These are phyloP conservation scores for Phoma herbarum DNA, from an alignment of 2,329 filamentous ascomycete species.

Conservation along the genomic window DNA sequence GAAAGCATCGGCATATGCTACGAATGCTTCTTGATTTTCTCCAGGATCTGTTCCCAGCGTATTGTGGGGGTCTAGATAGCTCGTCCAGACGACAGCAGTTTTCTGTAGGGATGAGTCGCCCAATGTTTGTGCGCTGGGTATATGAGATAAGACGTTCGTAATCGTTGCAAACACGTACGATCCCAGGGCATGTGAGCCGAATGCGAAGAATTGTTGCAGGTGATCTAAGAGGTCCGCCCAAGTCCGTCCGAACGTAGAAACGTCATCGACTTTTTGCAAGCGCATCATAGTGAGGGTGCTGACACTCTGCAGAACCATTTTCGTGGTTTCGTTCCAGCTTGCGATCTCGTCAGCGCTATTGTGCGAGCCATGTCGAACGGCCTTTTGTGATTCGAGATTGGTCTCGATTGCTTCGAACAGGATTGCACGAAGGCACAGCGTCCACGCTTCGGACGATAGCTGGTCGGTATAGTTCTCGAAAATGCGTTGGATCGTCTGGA, in stretches of 20 bases:
- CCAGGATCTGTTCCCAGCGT: constrained; percentile 33
- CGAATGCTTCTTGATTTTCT: constrained; percentile 79
- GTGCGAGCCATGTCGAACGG: constrained; percentile 24
- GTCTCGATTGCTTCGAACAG: constrained; percentile 79
- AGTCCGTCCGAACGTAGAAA: constrained; percentile 72
- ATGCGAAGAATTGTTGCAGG: constrained; percentile 63
- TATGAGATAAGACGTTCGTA: constrained; percentile 50
- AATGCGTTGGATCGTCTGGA: constrained; percentile 89
- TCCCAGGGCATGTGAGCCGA: constrained; percentile 53
- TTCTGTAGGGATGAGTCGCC: constrained; percentile 41
- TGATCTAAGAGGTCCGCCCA: constrained; percentile 79
- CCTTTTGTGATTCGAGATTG: constrained; percentile 55
- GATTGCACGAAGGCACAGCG: constrained; percentile 80
- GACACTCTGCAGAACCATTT: constrained; percentile 49
- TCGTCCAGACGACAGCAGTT: constrained; percentile 47
- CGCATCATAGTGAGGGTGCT: constrained; percentile 74
- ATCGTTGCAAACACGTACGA: constrained; percentile 55
- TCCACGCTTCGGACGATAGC: constrained; percentile 80
- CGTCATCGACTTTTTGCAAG: constrained; percentile 73
- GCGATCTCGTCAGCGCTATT: constrained; percentile 32
- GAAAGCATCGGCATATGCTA: constrained; percentile 82
- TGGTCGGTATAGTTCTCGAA: constrained; percentile 90
- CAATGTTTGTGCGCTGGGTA: constrained; percentile 32
- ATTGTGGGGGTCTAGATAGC: constrained; percentile 43
- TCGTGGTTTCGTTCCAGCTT: constrained; percentile 54